These are phyloP conservation scores for Macadamia integrifolia DNA, from an alignment of 164 flowering plant genomes.

Conservation along the genomic window DNA sequence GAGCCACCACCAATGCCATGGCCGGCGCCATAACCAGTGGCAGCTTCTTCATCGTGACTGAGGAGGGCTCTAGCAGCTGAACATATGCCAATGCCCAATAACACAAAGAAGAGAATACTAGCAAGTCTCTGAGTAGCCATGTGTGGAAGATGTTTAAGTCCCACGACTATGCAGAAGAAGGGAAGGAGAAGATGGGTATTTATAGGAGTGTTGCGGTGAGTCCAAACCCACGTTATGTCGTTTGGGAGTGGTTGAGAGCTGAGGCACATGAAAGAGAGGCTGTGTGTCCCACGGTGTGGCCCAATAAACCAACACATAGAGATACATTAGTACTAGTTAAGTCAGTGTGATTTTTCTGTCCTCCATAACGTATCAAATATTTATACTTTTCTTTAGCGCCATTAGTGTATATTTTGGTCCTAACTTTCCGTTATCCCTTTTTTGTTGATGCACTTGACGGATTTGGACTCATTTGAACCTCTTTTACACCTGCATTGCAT, in stretches of 20 bases:
- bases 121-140: conserved; percentile 20
- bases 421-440: background rate
- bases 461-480: conserved; percentile 1
- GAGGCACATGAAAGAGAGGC: conserved; percentile 10
- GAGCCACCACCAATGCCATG: conserved; percentile 9
- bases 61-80: conserved; percentile 29
- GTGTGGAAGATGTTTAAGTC: background rate
- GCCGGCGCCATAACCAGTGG: conserved; percentile 8
- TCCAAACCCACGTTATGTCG: background rate
- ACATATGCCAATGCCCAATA: conserved; percentile 19
- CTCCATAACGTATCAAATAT: conserved; percentile 8
- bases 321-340: background rate
- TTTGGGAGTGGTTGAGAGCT: conserved; percentile 10
- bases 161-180: conserved; percentile 8
- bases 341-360: conserved; percentile 30
- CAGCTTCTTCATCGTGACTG: conserved; percentile 11
- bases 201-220: conserved; percentile 18
- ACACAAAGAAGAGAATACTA: conserved; percentile 15
- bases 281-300: conserved; percentile 6
- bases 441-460: background rate
- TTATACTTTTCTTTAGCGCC: background rate
- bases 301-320: conserved; percentile 1
- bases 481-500: background rate
- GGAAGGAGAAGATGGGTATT: conserved; percentile 13
- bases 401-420: background rate